Base-by-base conservation (phyloP, 805 yeast genomes). In the Lachancea sp. region DNA sequence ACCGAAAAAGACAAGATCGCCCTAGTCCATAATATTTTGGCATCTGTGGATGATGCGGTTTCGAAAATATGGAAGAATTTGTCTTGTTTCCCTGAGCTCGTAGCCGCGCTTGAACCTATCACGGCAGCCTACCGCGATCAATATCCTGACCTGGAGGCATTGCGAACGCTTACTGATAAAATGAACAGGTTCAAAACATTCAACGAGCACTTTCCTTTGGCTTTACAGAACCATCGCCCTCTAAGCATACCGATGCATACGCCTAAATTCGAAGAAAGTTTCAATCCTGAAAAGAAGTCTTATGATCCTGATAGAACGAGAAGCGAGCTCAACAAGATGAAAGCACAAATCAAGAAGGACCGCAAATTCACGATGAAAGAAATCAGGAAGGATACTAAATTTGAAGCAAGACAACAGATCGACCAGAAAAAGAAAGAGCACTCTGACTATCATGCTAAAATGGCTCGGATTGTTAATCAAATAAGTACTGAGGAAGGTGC, bases 401-500 rank as follows among this genome's bases (percentile, higher is more conserved):
- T 91, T 62, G 83, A 81, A 57, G 90, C 96, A 22, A 78, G 96
- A 59, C 88, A 89, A 67, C 84, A 81, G 62, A 81, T 90, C 58
- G 72, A 73, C 41, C 89, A 81, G 61, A 85, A 87, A 77, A 85
- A 86, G 66, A 69, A 72, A 45, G 79, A 78, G 57, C 81, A 87
- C 57, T 75, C 76, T 35, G 90, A 77, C 9, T 93, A 93, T 64
- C 98, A 93, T 65, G 74, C 80, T 54, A 90, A 87, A 73, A 86
- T 93, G 88, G 85, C 95, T 36, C 77, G 77, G 54, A 82, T 93
- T 61, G 81, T 84, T 62, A 85, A 90, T 56, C 78, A 90, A 45
- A 87, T 93, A 58, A 85, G 85, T 51, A 89, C 96, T 3, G 89
- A 84, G 56, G 97, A 91, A 72, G 98, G 98, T 59, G 86, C 93